Base-by-base conservation (phyloP, 805 yeast genomes). In the Metschnikowia drakensbergensis region DNA sequence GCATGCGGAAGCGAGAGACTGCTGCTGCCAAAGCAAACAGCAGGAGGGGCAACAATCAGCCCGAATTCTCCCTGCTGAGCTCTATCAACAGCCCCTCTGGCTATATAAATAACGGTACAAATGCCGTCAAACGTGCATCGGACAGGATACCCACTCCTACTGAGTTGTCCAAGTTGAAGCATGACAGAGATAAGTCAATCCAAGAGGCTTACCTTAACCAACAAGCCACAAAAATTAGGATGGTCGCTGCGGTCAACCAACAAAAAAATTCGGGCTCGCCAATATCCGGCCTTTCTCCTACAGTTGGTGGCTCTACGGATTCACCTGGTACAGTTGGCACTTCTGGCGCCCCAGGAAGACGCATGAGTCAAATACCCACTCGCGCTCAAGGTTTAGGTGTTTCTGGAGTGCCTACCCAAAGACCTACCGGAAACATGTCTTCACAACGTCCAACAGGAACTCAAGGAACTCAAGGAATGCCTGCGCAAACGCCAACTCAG, bases 1-100 rank as follows among this genome's bases (percentile, higher is more conserved):
- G 86, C 56, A 88, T 91, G 84, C 82, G 88, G 57, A 91, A 91
- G 63, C 76, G 98, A 39, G 99, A 94, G 64, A 81, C 76, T 57
- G 80, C 82, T 3, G 54, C 60, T 7, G 68, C 75, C 3, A 70
- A 70, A 51, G 53, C 65, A 45, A 56, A 55, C 33, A 61, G 62
- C 41, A 53, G 64, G 37, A 51, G 62, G 23, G 36, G 41, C 35
- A 51, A 56, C 23, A 45, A 43, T 25, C 50, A 43, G 35, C 51
- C 57, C 2, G 47, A 48, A 6, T 38, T 42, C 31, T n/a, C 45
- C 13, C 45, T 56, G n/a, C 37, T 11, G 26, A 13, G 28, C 10
- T 48, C 35, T 10, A 31, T 43, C 3, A 39, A 51, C n/a, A 34
- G 35, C n/a, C 30, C 57, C 10, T 36, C 54, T 7, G 13, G 45